Conservation (phyloP, 169 alveolate species). For the Plasmodium berghei region DNA sequence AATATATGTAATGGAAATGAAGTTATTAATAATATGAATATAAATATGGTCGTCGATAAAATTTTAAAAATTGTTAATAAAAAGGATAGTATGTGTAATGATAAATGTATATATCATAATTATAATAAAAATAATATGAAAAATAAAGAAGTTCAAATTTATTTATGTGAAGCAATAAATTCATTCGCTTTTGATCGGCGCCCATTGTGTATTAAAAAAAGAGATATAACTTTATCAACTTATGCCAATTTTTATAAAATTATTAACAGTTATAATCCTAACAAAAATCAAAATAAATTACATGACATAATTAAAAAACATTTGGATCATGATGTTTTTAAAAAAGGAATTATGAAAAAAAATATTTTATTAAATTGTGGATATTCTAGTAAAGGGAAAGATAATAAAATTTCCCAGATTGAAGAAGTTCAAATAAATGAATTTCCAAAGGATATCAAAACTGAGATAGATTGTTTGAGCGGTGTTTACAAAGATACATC, state of each 20-base stretch:
- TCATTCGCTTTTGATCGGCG: constrained; percentile 66
- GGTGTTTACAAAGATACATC: background rate
- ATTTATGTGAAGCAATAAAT: constrained; percentile 60
- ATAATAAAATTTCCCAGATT: no score
- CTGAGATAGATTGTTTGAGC: no score
- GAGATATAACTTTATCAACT: constrained; percentile 49
- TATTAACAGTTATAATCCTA: constrained; percentile 3
- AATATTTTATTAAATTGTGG: background rate
- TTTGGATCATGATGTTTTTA: constrained; percentile 41
- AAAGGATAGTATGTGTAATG: constrained; percentile 58
- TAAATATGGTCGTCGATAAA: constrained; percentile 54
- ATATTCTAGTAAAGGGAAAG: no score
- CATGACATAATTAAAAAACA: constrained; percentile 9
- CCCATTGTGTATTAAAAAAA: constrained; percentile 40
- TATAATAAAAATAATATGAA: constrained; percentile 19
- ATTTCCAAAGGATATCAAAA: no score
- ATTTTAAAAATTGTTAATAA: constrained; percentile 32
- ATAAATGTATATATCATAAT: constrained; percentile 34
- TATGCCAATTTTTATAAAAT: constrained; percentile 62
- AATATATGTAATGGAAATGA: constrained; percentile 57
- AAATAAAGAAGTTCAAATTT: constrained; percentile 44
- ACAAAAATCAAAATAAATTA: background rate
- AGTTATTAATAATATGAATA: constrained; percentile 69
- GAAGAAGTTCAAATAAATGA: no score
- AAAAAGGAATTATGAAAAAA: constrained; percentile 6